Evolutionary conservation across 176 grass and related monocot species (phyloP), one percentile per base, ranked within the genome.

Genomic region (Hordeum marinum): DNA sequence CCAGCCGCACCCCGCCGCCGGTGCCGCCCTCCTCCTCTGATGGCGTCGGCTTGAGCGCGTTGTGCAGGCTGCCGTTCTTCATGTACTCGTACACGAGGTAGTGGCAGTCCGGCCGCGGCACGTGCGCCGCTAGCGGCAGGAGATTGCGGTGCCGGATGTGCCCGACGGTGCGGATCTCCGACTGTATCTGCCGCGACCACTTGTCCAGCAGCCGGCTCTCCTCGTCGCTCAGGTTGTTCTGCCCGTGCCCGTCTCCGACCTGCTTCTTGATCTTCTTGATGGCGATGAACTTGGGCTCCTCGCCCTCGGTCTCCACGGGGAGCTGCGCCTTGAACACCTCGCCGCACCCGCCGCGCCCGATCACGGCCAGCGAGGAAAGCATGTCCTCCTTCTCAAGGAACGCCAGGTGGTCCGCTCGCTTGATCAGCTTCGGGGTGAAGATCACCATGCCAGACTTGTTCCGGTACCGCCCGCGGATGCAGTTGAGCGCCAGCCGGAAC

Each of bases 31-130:
- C 24, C 15, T 52, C 48, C 48, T 52, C 15, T 1, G 32, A n/a
- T 2, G 32, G 0, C 13, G 14, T n/a, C 41, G 31, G 3, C 54
- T 55, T 85, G 39, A 98, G 87, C 7, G 85, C 81, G 20, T 85
- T 72, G 73, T 85, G 90, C 26, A 96, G 86, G 87, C 93, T 94
- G 34, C 96, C 96, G 25, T 92, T 89, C 37, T 85, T 92, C 96
- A 98, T 98, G 89, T 80, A 98, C 83, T 98, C 93, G 85, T 98
- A 95, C 1, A 98, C 77, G 14, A 95, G 92, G 85, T 90, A 98
- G 88, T 98, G 91, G 83, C 91, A 92, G 77, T 94, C 89, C 0
- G 93, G 83, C 0, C 89, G 90, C 0, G 91, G 87, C 4, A 98
- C 83, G 80, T 98, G 93, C 7, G 93, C 96, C 17, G 92, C 76